Evolutionary conservation across 164 flowering plant species (phyloP), one percentile per base, ranked within the genome.

Genomic region (Kingdonia uniflora): DNA sequence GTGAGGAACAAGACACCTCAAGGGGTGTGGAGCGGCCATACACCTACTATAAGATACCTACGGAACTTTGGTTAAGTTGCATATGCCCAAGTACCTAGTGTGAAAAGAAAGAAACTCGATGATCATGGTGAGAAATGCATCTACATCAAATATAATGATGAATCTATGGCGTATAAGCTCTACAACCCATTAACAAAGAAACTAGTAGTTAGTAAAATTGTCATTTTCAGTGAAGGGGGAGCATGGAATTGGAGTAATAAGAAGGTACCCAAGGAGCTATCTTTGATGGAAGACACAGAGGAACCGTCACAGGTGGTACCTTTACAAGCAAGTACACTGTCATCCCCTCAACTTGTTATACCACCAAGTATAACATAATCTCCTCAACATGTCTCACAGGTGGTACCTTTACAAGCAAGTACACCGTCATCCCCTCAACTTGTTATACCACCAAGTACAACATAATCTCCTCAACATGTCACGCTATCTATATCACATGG

Each of bases 21-120:
- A 52, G 64, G 54, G 46, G 47, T 22, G 6, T 60, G 64, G 64
- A 29, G 14, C 39, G 53, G 40, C 11, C 15, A 19, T 7, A n/a
- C n/a, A n/a, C n/a, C n/a, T n/a, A n/a, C n/a, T n/a, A n/a, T n/a
- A n/a, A n/a, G n/a, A 60, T 25, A 0, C 56, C 63, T 40, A 49
- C 19, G 25, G 13, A 23, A 22, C 4, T 37, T 54, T 42, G 29
- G 57, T 37, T 15, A 49, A 38, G 23, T 60, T 53, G 56, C 56
- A 6, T 53, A 53, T 53, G 23, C 56, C 14, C 56, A 40, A 14
- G 56, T 39, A 22, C 35, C 12, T 12, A 26, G 1, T 20, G 26
- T 5, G 2, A n/a, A 46, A 46, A 26, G 11, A 14, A 22, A 46
- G 21, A 22, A 46, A 46, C 14, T 46, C 22, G 50, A 46, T 21